A percentile compares a stretch with the other conserved stretches of the same genome.
Evolutionary conservation across 2,329 filamentous ascomycete species (phyloP).

Genomic region (Davidsoniella neocaledoniae): DNA sequence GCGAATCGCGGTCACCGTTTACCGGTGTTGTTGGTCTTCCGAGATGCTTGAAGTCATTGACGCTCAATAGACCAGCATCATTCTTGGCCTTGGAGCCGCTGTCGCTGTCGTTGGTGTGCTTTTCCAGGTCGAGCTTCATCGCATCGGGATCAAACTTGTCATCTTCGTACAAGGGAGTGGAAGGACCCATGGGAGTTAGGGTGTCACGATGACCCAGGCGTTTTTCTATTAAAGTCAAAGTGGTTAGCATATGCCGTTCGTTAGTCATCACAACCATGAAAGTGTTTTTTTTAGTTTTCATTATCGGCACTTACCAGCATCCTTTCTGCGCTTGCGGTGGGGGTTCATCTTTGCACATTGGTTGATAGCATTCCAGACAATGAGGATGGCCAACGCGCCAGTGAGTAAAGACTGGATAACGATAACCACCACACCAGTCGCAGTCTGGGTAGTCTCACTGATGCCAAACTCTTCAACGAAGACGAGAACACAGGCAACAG

Average conservation of each 20-base stretch:
- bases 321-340: conserved; percentile 74
- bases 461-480: conserved; percentile 91
- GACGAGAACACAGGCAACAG: conserved; percentile 73
- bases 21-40: conserved; percentile 11
- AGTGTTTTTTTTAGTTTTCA: background rate
- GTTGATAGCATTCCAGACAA: conserved; percentile 75
- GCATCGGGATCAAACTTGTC: too few relatives aligned
- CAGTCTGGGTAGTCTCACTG: conserved; percentile 78
- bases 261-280: background rate
- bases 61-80: too few relatives aligned
- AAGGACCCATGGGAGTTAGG: conserved; percentile 72
- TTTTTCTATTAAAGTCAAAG: conserved; percentile 42
- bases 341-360: conserved; percentile 75
- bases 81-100: conserved; percentile 14
- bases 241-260: conserved; percentile 17
- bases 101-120: conserved; percentile 16
- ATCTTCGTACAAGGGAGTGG: conserved; percentile 48
- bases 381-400: conserved; percentile 67
- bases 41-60: too few relatives aligned
- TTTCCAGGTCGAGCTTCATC: background rate
- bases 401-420: conserved; percentile 79
- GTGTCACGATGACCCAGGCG: conserved; percentile 44
- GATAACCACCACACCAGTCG: conserved; percentile 84
- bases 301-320: conserved; percentile 50
- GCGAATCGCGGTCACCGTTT: conserved; percentile 18